A percentile compares a stretch with the other conserved stretches of the same genome.
Conservation (phyloP, 192 early-diverging fungal species). For the Umbelopsis vinacea region DNA sequence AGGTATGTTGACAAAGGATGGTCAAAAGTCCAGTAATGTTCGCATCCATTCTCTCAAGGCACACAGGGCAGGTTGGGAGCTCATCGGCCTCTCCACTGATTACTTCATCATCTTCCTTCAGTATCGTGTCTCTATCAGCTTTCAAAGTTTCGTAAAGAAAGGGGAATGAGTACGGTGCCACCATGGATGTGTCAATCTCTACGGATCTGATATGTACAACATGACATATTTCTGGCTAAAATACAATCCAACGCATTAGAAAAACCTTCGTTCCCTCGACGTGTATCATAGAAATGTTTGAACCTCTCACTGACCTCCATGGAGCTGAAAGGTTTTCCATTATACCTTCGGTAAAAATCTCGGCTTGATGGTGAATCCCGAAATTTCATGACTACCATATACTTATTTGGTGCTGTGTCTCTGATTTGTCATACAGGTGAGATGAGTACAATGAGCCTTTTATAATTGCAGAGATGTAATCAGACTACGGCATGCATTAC, state of each 20-base stretch:
- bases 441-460: conserved; percentile 11
- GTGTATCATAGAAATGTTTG: not conserved
- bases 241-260: not conserved
- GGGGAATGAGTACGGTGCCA: conserved; percentile 66
- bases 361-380: conserved; percentile 56
- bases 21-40: conserved; percentile 87
- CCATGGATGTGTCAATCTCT: conserved; percentile 61
- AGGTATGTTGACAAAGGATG: conserved; percentile 94
- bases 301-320: conserved; percentile 59
- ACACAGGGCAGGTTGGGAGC: conserved; percentile 95
- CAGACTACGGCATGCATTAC: conserved; percentile 21
- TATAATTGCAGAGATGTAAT: not conserved
- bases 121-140: conserved; percentile 1
- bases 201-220: conserved; percentile 82
- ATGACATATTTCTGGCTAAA: conserved; percentile 74
- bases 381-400: conserved; percentile 89
- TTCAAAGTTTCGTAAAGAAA: conserved; percentile 54
- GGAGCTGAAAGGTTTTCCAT: conserved; percentile 83
- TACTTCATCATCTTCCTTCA: not conserved
- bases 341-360: conserved; percentile 78
- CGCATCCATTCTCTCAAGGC: conserved; percentile 94
- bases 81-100: conserved; percentile 49
- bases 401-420: conserved; percentile 84
- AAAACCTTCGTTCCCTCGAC: not conserved
- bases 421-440: conserved; percentile 44